Evolutionary conservation across 805 yeast species (phyloP), one percentile per base, ranked within the genome.

Genomic region (Candida montana): DNA sequence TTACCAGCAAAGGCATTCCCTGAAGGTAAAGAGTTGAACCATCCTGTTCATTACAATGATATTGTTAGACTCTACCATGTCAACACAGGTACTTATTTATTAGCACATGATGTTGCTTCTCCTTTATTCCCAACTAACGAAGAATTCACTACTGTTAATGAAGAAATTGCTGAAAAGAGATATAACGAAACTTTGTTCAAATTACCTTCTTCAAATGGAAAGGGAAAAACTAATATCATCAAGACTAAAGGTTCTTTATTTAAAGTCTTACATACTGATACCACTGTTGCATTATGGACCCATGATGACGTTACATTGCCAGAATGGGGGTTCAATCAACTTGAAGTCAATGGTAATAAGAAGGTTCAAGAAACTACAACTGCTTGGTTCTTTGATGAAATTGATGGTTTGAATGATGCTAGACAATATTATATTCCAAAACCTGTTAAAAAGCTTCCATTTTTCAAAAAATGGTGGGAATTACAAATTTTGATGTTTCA

Each of bases 31-130:
- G 64, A 63, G 30, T 20, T 44, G 3, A 71, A 71, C 15, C 75
- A 71, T 36, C 70, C 76, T 5, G 83, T 93, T 29, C 65, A 55
- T 48, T 79, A 87, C 48, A 84, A 86, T 50, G 93, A 87, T 55
- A 62, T 74, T 16, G 69, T 93, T 43, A 83, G 97, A 64, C 68
- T 93, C 43, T 79, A 75, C 62, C 99, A 93, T 58, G 75, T 83
- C 38, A 79, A 71, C 24, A 89, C 98, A 2, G 75, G 87, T 40
- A 84, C 95, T 10, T 83, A 67, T 53, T 67, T 93, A 51, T 73
- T 88, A 55, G 77, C 98, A 17, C 99, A 93, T 59, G 97, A 91
- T 61, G 97, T 93, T 41, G 96, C 96, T 2, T 93, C 98, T 3
- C 98, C 99, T 23, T 69, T 82, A 48, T 83, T 66, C 56, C 83